A percentile compares a stretch with the other conserved stretches of the same genome.
These are phyloP conservation scores for Lizonia empirigonia DNA, from an alignment of 2,329 filamentous ascomycete species.

Conservation along the genomic window DNA sequence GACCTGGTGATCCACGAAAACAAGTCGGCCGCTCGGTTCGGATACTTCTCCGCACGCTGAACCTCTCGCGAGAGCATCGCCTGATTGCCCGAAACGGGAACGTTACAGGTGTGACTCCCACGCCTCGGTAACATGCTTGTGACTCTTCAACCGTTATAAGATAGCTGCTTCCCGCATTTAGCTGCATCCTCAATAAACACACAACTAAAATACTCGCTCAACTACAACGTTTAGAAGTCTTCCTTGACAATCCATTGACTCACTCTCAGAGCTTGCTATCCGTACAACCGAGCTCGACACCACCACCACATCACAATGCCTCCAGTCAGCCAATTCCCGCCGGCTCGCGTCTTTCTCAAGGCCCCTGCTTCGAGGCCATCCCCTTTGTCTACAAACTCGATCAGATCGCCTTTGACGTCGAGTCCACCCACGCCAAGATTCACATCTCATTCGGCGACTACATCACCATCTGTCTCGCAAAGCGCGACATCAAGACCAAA, in stretches of 20 bases:
- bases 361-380: conserved; percentile 12
- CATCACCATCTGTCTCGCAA: conserved; percentile 10
- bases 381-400: conserved; percentile 1
- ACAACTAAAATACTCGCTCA: background rate
- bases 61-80: conserved; percentile 21
- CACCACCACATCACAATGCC: conserved; percentile 24
- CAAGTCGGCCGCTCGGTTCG: conserved; percentile 17
- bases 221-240: background rate
- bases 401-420: conserved; percentile 13
- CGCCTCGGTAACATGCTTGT: conserved; percentile 13
- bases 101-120: conserved; percentile 13
- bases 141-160: conserved; percentile 14
- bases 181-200: background rate
- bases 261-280: background rate
- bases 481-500: conserved; percentile 2
- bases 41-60: conserved; percentile 14
- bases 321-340: conserved; percentile 38
- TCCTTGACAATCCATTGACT: background rate
- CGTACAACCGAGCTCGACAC: background rate
- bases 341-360: conserved; percentile 37
- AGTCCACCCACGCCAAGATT: conserved; percentile 15
- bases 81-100: conserved; percentile 19
- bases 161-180: conserved; percentile 2
- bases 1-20: conserved; percentile 9
- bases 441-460: conserved; percentile 7